A percentile compares a stretch with the other conserved stretches of the same genome.
These are phyloP conservation scores for Trametes meyenii DNA, from an alignment of 768 basidiomycete genomes.

Conservation along the genomic window DNA sequence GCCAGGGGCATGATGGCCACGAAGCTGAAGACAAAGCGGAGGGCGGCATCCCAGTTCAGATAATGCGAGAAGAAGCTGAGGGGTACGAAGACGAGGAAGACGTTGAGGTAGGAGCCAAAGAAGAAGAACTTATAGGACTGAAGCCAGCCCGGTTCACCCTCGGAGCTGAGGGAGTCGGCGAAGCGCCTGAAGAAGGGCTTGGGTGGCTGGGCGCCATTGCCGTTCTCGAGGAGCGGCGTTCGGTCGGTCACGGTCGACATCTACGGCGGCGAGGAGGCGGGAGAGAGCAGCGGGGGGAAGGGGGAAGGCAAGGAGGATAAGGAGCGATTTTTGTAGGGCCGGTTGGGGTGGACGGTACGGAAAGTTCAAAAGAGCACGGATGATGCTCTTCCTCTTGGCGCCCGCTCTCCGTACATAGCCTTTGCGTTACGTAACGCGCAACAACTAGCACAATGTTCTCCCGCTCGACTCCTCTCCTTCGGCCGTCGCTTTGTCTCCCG, in stretches of 20 bases:
- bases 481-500: background rate
- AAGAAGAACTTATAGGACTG: constrained; percentile 62
- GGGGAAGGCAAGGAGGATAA: background rate
- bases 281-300: background rate
- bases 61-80: constrained; percentile 67
- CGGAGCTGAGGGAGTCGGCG: constrained; percentile 49
- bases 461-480: background rate
- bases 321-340: background rate
- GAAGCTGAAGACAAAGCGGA: constrained; percentile 78
- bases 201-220: constrained; percentile 32
- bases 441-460: background rate
- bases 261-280: constrained; percentile 9
- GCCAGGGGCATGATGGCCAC: constrained; percentile 87
- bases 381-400: background rate
- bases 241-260: constrained; percentile 42
- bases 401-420: background rate
- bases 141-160: constrained; percentile 65
- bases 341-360: background rate
- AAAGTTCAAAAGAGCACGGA: background rate
- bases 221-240: constrained; percentile 52
- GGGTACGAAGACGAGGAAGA: constrained; percentile 81
- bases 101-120: constrained; percentile 69
- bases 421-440: constrained; percentile 10
- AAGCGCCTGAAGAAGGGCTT: constrained; percentile 38
- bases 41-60: constrained; percentile 71